Conservation (phyloP, 352 stramenopile genomes). For the Phytopythium litorale region DNA sequence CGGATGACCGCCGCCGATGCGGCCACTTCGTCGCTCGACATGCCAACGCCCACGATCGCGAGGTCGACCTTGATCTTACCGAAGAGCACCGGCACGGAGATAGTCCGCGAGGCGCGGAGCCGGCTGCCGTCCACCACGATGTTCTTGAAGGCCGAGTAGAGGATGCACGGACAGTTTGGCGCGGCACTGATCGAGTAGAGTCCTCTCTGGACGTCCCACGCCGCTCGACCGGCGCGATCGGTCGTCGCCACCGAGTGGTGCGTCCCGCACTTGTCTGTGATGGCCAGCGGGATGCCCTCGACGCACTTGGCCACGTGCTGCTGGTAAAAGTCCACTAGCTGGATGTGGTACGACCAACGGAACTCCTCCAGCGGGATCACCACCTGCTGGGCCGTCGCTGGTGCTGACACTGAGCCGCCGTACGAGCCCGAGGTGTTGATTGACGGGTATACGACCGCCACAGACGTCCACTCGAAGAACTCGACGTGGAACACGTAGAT, state of each 20-base stretch:
- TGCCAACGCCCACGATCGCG: conserved; percentile 2
- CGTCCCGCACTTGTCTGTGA: conserved; percentile 53
- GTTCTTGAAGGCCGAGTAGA: conserved; percentile 67
- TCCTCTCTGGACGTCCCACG: conserved; percentile 54
- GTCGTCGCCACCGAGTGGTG: conserved; percentile 43
- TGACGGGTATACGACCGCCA: conserved; percentile 48
- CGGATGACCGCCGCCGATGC: background rate
- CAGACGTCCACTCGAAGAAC: conserved; percentile 70
- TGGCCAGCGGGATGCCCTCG: conserved; percentile 40
- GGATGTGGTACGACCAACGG: conserved; percentile 55
- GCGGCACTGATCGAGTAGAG: conserved; percentile 52
- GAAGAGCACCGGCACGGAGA: conserved; percentile 56
- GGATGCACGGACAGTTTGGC: conserved; percentile 52
- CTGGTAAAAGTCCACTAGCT: conserved; percentile 70
- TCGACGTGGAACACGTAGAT: conserved; percentile 70
- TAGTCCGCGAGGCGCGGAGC: conserved; percentile 39
- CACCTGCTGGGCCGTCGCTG: conserved; percentile 39
- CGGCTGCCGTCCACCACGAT: conserved; percentile 61
- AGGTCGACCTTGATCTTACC: conserved; percentile 43
- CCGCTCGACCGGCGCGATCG: conserved; percentile 31
- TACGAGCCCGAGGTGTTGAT: conserved; percentile 37
- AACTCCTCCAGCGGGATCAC: conserved; percentile 53
- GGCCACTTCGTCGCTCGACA: conserved; percentile 8
- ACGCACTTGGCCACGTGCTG: conserved; percentile 35
- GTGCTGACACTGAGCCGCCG: conserved; percentile 19